Conservation (phyloP, 169 alveolate genomes). For the Plasmodium vivax region DNA sequence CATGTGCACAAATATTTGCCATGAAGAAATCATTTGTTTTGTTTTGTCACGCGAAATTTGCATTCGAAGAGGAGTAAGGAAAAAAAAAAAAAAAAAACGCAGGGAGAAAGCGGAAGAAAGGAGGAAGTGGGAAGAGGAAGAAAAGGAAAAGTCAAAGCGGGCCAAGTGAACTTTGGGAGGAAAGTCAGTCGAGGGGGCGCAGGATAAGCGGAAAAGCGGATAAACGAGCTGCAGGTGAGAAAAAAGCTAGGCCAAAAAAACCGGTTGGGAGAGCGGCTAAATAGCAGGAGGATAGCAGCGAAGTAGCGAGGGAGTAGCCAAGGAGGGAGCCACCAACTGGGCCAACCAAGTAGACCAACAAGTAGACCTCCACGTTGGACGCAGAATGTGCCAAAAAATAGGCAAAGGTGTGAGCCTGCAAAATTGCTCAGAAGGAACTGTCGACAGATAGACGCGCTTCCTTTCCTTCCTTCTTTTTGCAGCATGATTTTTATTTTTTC, state of each 20-base stretch:
- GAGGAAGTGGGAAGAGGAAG: not conserved
- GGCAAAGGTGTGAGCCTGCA: not conserved
- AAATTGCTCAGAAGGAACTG: not conserved
- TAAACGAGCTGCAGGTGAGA: not conserved
- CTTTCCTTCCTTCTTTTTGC: not conserved
- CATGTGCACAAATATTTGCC: conserved; percentile 4
- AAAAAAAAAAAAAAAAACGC: not conserved
- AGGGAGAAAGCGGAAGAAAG: not conserved
- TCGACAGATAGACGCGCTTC: not conserved
- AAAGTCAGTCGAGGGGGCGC: not conserved
- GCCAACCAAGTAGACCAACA: not conserved
- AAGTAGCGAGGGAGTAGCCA: not conserved
- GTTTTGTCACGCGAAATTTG: not conserved
- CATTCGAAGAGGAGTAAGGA: conserved; percentile 12
- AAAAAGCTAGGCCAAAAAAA: not conserved
- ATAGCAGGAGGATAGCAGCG: not conserved
- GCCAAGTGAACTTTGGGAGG: not conserved
- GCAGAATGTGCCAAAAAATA: not conserved
- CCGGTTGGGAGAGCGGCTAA: not conserved
- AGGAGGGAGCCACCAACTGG: not conserved
- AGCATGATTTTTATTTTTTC: not conserved
- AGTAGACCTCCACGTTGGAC: too few species aligned
- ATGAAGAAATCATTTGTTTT: conserved; percentile 10
- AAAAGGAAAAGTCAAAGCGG: conserved; percentile 9
- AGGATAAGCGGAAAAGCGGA: not conserved